phyloP scores from a whole-genome alignment of 768 basidiomycete species.

The Leccinum uliginosum region DNA sequence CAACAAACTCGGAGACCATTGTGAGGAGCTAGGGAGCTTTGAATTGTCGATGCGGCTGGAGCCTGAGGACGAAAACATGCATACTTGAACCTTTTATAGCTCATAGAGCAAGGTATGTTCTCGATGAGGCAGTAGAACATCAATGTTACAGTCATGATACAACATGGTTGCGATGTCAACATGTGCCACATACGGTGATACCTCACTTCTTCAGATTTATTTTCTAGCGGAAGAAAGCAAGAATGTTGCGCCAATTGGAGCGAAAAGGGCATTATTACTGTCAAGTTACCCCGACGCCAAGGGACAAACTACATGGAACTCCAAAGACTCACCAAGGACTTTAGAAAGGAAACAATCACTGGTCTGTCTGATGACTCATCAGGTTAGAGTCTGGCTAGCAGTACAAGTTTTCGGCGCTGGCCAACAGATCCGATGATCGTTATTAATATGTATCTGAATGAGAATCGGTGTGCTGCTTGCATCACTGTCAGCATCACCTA shows the following conservation, averaged over 20 bases:
- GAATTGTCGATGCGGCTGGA: too few relatives aligned
- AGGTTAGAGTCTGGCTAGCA: too few relatives aligned
- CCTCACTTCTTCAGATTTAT: neutral
- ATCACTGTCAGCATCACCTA: too few relatives aligned
- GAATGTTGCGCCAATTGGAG: neutral
- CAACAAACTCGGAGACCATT: neutral
- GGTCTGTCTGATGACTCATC: too few relatives aligned
- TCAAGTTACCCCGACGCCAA: neutral
- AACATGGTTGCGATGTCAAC: too few relatives aligned
- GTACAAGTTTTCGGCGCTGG: too few relatives aligned
- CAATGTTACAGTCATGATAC: too few relatives aligned
- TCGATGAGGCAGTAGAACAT: too few relatives aligned
- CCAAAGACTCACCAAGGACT: neutral
- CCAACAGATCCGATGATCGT: too few relatives aligned
- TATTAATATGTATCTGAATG: too few relatives aligned
- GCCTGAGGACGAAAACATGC: neutral
- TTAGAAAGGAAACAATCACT: neutral
- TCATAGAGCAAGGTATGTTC: neutral
- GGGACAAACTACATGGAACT: neutral
- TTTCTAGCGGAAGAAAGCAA: neutral
- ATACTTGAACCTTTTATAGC: neutral
- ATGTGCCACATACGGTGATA: too few relatives aligned
- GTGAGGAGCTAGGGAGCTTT: neutral
- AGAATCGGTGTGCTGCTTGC: too few relatives aligned
- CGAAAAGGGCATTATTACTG: neutral